phyloP scores from a whole-genome alignment of 768 basidiomycete species.

The Tylopilus felleus region DNA sequence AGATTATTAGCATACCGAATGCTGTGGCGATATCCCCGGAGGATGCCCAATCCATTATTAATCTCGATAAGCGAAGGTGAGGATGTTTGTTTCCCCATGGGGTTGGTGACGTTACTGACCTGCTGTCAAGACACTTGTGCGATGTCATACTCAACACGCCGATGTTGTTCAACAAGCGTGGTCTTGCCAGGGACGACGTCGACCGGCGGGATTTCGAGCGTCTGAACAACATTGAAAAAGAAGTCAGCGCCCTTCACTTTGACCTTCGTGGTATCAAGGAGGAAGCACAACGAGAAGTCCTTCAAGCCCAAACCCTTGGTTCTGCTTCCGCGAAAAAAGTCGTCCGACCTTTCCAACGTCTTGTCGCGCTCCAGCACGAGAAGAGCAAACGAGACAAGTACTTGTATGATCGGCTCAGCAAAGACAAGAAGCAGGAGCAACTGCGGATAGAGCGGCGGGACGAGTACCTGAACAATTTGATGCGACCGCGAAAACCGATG shows the following conservation, averaged over 20 bases:
- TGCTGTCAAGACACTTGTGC: conserved; percentile 54
- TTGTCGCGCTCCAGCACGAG: conserved; percentile 67
- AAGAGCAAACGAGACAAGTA: conserved; percentile 77
- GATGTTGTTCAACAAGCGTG: conserved; percentile 40
- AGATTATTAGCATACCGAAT: conserved; percentile 74
- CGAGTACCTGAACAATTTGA: conserved; percentile 69
- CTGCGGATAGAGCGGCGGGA: conserved; percentile 68
- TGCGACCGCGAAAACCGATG: conserved; percentile 54
- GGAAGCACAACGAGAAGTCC: conserved; percentile 65
- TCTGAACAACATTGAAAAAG: conserved; percentile 71
- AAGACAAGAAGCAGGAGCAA: conserved; percentile 77
- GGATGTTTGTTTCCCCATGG: conserved; percentile 11
- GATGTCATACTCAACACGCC: conserved; percentile 58
- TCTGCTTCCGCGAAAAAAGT: conserved; percentile 50
- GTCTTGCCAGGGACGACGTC: conserved; percentile 49
- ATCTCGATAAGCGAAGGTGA: conserved; percentile 81
- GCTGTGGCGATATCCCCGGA: conserved; percentile 53
- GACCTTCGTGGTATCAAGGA: conserved; percentile 74
- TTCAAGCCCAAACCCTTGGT: conserved; percentile 40
- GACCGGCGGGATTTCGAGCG: conserved; percentile 72
- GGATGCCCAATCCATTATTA: conserved; percentile 60
- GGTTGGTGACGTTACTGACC: background rate
- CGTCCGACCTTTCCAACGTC: conserved; percentile 62
- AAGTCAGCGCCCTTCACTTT: conserved; percentile 57
- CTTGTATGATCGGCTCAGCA: conserved; percentile 63